Base-by-base conservation (phyloP, 176 grass and related monocot genomes). In the Zoysia japonica region DNA sequence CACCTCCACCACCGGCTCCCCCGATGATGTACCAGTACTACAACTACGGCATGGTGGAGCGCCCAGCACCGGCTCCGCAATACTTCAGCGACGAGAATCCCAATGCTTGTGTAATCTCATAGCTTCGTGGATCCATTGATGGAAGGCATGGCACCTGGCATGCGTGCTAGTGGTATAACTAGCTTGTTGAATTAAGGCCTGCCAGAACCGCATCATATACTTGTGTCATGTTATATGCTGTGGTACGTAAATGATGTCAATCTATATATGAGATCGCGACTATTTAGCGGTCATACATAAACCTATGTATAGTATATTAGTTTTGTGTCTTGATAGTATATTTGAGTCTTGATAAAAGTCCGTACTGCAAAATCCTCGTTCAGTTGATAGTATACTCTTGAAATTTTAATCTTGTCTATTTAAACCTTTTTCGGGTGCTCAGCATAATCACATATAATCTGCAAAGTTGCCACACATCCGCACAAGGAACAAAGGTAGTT, bases 31-130 rank as follows among this genome's bases (percentile, higher is more conserved):
- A 55, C 37, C 70, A 1, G 74, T 74, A 83, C 61, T 83, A 83
- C 72, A 72, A 46, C 84, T 75, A 84, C 52, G 78, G 78, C 68
- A 76, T 90, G 85, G 52, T 87, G 59, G 83, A 97, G 10, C 76
- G 52, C 64, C 90, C 75, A 2, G 50, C 74, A 0, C 83, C 83
- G 13, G 85, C 91, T 12, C 88, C 85, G 7, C 88, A 93, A 63
- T 54, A 93, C 49, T 97, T 97, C 80, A 97, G 93, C 67, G 93
- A 97, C 46, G 93, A 97, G 90, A 93, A 97, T 46, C 93, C 93
- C 4, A 93, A 97, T 66, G 88, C 93, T 0, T 97, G 93, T 72
- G 79, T 76, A 65, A 97, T 97, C 90, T 84, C 88, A 14, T 97
- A 90, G 82, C 19, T 41, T 2, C 50, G 7, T 53, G 17, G 2